These are phyloP conservation scores for Auriscalpium vulgare DNA, from an alignment of 768 basidiomycete genomes.

Conservation along the genomic window DNA sequence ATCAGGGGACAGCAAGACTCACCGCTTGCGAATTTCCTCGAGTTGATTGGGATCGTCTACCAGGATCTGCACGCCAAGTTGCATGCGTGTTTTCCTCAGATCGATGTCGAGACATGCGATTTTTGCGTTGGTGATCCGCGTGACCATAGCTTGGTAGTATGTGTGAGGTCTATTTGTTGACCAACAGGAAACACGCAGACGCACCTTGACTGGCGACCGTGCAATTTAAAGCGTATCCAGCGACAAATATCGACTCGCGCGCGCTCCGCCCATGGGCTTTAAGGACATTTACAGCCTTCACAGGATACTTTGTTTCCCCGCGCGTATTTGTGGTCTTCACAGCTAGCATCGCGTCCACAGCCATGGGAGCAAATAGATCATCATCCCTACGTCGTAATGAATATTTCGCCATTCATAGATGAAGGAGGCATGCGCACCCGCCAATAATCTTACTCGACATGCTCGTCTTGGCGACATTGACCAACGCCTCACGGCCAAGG, in stretches of 20 bases:
- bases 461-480: slow-evolving; percentile 96
- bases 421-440: slow-evolving; percentile 53
- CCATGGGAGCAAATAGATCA: slow-evolving; percentile 96
- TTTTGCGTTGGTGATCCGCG: slow-evolving; percentile 84
- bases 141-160: slow-evolving; percentile 83
- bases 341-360: slow-evolving; percentile 97
- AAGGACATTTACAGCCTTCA: slow-evolving; percentile 96
- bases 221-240: slow-evolving; percentile 96
- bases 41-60: slow-evolving; percentile 95
- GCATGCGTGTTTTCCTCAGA: slow-evolving; percentile 93
- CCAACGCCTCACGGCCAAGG: slow-evolving; percentile 83
- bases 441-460: slow-evolving; percentile 99
- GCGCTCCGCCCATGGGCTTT: slow-evolving; percentile 97
- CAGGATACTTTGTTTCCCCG: slow-evolving; percentile 97
- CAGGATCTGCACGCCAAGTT: slow-evolving; percentile 93
- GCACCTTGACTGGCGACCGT: slow-evolving; percentile 97
- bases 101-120: slow-evolving; percentile 99
- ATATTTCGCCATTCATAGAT: background rate
- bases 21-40: slow-evolving; percentile 94
- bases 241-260: slow-evolving; percentile 88
- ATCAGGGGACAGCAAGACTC: slow-evolving; percentile 14
- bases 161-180: background rate
- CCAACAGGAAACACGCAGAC: slow-evolving; percentile 8
- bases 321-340: slow-evolving; percentile 91
- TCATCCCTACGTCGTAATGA: slow-evolving; percentile 60